Conservation (phyloP, 2,329 filamentous ascomycete species). For the Fusarium tricinctum region DNA sequence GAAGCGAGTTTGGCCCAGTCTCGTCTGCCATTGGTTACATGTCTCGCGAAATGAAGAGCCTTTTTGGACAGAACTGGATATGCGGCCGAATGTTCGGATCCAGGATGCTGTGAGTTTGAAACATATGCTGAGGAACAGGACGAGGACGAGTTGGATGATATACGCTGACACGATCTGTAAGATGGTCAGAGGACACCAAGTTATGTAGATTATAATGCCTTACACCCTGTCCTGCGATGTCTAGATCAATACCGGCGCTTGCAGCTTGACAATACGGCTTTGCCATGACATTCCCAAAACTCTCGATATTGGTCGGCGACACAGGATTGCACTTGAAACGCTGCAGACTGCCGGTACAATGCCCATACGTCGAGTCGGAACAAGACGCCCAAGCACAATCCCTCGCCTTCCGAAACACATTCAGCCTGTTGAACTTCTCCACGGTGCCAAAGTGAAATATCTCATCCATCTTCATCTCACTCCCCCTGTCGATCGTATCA, state of each 20-base stretch:
- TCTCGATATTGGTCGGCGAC: not conserved
- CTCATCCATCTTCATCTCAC: not conserved
- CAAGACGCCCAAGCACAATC: slow-evolving; percentile 12
- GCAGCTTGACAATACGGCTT: slow-evolving; percentile 1
- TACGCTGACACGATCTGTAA: slow-evolving; percentile 3
- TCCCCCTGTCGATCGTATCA: not conserved
- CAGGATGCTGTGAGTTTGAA: not conserved
- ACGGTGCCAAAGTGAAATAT: not conserved
- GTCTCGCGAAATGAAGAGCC: accelerated
- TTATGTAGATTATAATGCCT: accelerated
- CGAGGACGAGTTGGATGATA: not conserved
- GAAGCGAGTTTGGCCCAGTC: not conserved
- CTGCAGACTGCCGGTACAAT: not conserved
- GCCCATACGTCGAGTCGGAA: not conserved
- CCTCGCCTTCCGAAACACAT: not conserved
- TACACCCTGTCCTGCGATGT: slow-evolving; percentile 3
- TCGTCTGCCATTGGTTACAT: not conserved
- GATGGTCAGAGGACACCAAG: accelerated
- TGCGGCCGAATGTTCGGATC: not conserved
- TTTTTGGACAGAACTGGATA: not conserved
- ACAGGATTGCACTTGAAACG: not conserved
- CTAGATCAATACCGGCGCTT: not conserved
- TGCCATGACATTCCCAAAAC: not conserved
- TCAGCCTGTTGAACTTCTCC: not conserved
- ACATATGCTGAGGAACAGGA: not conserved